Conservation (phyloP, 768 basidiomycete species). For the Boletus rufocinnamomeus region DNA sequence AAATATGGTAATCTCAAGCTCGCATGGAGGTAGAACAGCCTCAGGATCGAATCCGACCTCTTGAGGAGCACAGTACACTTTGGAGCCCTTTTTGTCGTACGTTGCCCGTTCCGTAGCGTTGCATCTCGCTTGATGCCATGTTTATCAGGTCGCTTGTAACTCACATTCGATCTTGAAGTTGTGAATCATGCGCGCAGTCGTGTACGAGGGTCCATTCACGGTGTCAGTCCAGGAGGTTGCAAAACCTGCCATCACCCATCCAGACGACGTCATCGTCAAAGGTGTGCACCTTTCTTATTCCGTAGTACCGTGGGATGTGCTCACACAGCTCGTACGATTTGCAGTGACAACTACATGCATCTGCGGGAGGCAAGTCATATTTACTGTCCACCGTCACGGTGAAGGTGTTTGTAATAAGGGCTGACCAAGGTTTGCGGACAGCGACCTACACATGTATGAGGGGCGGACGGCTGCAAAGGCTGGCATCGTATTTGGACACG, state of each 20-base stretch:
- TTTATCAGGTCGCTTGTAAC: background rate
- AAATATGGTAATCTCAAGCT: background rate
- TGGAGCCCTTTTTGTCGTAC: background rate
- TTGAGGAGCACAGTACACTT: background rate
- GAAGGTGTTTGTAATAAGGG: background rate
- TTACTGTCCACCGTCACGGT: background rate
- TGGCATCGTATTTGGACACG: slow-evolving; percentile 10
- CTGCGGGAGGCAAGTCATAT: background rate
- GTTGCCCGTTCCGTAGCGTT: background rate
- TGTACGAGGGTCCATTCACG: slow-evolving; percentile 3
- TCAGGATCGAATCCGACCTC: background rate
- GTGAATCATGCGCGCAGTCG: slow-evolving; percentile 6
- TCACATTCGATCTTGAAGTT: background rate
- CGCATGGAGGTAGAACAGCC: background rate
- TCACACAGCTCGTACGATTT: background rate
- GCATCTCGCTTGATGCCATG: background rate
- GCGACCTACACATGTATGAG: slow-evolving; percentile 5
- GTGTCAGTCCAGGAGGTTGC: slow-evolving; percentile 6
- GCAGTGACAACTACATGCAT: slow-evolving; percentile 11
- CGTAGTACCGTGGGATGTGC: background rate
- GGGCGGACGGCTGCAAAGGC: slow-evolving; percentile 4
- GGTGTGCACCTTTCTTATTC: background rate
- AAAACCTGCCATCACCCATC: slow-evolving; percentile 6
- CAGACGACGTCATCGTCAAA: slow-evolving; percentile 10
- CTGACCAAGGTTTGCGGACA: background rate